A percentile compares a stretch with the other conserved stretches of the same genome.
Conservation (phyloP, 164 flowering plant genomes). For the Stephania yunnanensis region DNA sequence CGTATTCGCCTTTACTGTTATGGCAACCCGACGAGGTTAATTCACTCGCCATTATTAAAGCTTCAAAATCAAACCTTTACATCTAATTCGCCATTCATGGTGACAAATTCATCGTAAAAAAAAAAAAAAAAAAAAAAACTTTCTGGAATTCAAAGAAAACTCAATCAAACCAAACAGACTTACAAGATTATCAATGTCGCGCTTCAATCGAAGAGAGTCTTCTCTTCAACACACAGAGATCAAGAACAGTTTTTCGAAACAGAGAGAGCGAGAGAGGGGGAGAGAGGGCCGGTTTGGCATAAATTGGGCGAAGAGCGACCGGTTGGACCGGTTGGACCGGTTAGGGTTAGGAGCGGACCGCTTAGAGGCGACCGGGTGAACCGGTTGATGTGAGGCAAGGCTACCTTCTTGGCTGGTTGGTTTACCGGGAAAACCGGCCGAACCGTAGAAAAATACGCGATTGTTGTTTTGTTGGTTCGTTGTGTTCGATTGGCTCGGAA, state of each 20-base stretch:
- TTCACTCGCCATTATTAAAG: constrained; percentile 13
- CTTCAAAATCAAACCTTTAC: too few species aligned
- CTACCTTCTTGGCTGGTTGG: constrained; percentile 10
- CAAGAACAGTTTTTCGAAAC: background rate
- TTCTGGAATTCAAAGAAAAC: background rate
- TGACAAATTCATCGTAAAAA: too few species aligned
- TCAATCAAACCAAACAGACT: background rate
- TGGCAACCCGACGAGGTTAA: background rate
- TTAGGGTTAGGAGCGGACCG: constrained; percentile 18
- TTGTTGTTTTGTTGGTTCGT: background rate
- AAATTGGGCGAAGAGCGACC: constrained; percentile 31
- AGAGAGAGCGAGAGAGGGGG: constrained; percentile 12
- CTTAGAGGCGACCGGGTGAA: constrained; percentile 12
- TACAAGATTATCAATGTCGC: background rate
- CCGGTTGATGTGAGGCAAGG: constrained; percentile 11
- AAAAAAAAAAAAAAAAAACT: too few species aligned
- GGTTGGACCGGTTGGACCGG: constrained; percentile 63
- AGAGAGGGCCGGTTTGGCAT: constrained; percentile 14
- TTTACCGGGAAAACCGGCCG: constrained; percentile 11
- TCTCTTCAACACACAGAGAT: background rate
- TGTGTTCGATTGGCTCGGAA: background rate
- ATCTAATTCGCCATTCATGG: too few species aligned
- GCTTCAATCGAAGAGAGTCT: too few species aligned
- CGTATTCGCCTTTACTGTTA: too few species aligned
- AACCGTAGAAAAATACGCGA: constrained; percentile 7